Percentiles rank a stretch among this genome's conserved stretches.
phyloP scores from a whole-genome alignment of 1,139 yeast species.

The Hyphopichia burtonii region DNA sequence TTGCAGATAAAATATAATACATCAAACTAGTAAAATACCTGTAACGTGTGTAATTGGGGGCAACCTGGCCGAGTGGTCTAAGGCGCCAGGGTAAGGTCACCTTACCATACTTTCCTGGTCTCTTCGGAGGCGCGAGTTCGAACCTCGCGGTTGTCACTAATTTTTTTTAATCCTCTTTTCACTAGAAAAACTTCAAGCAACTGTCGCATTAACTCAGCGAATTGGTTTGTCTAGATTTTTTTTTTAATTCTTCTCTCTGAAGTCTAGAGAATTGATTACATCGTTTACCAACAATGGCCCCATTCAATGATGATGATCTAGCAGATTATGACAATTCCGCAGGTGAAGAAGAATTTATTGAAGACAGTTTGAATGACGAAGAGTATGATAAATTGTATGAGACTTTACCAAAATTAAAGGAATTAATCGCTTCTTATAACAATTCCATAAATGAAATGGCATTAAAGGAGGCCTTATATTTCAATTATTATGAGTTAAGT shows the following conservation, averaged over 20 bases:
- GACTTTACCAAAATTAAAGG: constrained; percentile 40
- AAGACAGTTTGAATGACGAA: constrained; percentile 43
- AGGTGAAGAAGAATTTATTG: constrained; percentile 37
- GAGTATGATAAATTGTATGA: constrained; percentile 50
- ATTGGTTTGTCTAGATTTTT: neutral
- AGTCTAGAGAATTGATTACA: too few relatives aligned
- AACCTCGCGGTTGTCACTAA: constrained; percentile 53
- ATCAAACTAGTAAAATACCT: too few relatives aligned
- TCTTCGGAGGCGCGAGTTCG: constrained; percentile 60
- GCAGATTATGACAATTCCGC: constrained; percentile 53
- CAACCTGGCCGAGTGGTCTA: constrained; percentile 8
- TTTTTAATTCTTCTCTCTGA: neutral
- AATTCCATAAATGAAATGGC: constrained; percentile 50
- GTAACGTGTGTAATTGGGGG: too few relatives aligned
- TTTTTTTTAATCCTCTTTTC: too few relatives aligned
- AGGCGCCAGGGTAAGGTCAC: constrained; percentile 8
- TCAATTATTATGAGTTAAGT: constrained; percentile 56
- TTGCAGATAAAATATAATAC: too few relatives aligned
- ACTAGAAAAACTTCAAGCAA: too few relatives aligned
- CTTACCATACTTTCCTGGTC: constrained; percentile 37
- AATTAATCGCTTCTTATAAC: constrained; percentile 33
- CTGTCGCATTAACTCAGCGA: too few relatives aligned
- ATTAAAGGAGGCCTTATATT: constrained; percentile 60
- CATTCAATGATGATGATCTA: constrained; percentile 25
- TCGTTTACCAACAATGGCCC: too few relatives aligned